These are phyloP conservation scores for Wallacemonas collosoma DNA, from an alignment of 208 protist species.

Conservation along the genomic window DNA sequence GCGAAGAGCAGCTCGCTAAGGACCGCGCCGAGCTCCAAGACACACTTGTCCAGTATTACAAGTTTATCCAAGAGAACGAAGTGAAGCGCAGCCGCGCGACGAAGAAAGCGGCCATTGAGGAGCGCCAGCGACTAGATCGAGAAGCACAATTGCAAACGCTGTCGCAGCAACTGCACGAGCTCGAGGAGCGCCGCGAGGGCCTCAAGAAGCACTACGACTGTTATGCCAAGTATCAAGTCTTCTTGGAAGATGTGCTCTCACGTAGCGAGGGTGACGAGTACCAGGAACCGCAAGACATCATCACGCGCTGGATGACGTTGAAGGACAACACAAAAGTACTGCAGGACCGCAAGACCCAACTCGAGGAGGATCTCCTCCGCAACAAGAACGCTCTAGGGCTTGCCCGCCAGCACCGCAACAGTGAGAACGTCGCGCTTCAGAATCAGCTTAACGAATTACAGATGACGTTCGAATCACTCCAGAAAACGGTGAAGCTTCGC, in stretches of 20 bases:
- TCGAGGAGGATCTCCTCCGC: constrained; percentile 89
- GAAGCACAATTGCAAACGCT: constrained; percentile 85
- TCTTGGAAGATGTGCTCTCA: constrained; percentile 88
- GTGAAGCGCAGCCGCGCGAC: constrained; percentile 88
- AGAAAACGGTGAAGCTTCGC: constrained; percentile 87
- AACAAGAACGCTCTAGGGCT: constrained; percentile 86
- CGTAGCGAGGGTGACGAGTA: constrained; percentile 93
- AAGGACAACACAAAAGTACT: constrained; percentile 92
- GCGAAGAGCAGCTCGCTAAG: constrained; percentile 75
- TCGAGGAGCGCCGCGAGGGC: constrained; percentile 65
- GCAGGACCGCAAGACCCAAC: constrained; percentile 88
- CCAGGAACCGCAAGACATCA: constrained; percentile 90
- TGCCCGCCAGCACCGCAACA: constrained; percentile 79
- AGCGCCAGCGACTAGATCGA: constrained; percentile 83
- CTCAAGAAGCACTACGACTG: constrained; percentile 59
- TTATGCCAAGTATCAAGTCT: constrained; percentile 85
- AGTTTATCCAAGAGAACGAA: constrained; percentile 94
- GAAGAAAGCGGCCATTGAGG: constrained; percentile 87
- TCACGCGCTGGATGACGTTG: constrained; percentile 90
- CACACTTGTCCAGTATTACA: constrained; percentile 93
- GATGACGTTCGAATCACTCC: constrained; percentile 78
- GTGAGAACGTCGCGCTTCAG: constrained; percentile 87
- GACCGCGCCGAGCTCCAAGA: constrained; percentile 88
- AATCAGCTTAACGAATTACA: constrained; percentile 91
- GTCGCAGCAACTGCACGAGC: constrained; percentile 38